Conservation (phyloP, 164 flowering plant species). For the Piper betle region DNA sequence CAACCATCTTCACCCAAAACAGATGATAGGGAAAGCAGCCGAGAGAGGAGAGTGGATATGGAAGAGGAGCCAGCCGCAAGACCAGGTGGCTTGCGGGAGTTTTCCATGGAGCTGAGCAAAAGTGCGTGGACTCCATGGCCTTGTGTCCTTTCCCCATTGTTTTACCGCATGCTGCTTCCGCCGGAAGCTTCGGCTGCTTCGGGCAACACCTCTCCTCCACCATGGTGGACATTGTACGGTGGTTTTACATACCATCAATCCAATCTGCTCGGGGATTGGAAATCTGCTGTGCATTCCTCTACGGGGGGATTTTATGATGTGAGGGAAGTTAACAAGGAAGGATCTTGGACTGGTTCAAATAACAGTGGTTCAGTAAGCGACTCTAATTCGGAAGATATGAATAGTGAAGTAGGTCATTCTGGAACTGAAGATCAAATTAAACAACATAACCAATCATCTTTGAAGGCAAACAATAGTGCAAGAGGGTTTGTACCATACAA, state of each 20-base stretch:
- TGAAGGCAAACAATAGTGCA: neutral
- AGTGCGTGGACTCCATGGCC: conserved; percentile 13
- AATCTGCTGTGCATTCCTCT: neutral
- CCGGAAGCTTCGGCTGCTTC: conserved; percentile 7
- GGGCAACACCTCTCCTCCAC: conserved; percentile 11
- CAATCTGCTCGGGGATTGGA: neutral
- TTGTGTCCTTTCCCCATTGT: conserved; percentile 6
- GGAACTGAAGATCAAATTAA: neutral
- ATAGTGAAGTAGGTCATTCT: neutral
- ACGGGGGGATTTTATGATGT: neutral
- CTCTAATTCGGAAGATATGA: neutral
- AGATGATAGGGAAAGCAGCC: conserved; percentile 6
- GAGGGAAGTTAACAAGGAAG: neutral
- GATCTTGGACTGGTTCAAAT: neutral
- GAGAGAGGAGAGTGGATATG: conserved; percentile 1
- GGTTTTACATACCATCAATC: neutral
- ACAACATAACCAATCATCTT: neutral
- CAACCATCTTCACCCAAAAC: conserved; percentile 19
- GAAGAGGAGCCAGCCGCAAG: conserved; percentile 11
- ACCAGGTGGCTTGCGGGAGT: conserved; percentile 3
- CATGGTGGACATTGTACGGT: conserved; percentile 18
- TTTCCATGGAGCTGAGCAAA: conserved; percentile 1
- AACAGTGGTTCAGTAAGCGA: neutral
- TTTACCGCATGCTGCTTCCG: conserved; percentile 16
- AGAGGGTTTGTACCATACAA: conserved; percentile 25